These are phyloP conservation scores for Cyathus striatus DNA, from an alignment of 768 basidiomycete species.

Conservation along the genomic window DNA sequence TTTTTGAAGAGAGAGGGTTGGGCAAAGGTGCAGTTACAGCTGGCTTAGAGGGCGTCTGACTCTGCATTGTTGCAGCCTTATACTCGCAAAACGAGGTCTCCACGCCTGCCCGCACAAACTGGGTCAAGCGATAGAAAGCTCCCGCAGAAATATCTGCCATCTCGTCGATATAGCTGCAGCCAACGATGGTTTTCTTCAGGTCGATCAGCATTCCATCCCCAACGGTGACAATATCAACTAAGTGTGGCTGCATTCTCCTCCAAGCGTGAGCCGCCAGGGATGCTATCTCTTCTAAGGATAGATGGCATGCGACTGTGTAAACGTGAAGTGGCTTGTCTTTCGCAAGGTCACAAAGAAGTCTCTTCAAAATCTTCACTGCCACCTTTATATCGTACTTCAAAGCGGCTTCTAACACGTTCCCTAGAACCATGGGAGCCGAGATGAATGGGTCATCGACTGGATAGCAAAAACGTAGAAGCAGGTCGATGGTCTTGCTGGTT, in stretches of 20 bases:
- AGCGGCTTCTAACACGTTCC: not conserved
- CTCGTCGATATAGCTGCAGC: not conserved
- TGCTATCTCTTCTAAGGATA: not conserved
- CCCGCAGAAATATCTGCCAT: not conserved
- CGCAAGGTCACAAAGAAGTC: not conserved
- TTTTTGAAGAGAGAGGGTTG: too few relatives aligned
- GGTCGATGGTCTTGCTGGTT: not conserved
- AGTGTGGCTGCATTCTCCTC: not conserved
- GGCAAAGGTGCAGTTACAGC: too few relatives aligned
- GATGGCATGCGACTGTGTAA: not conserved
- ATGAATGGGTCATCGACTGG: not conserved
- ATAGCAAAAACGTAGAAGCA: not conserved
- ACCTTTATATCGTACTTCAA: not conserved
- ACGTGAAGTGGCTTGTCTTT: not conserved
- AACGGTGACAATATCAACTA: not conserved
- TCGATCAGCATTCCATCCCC: not conserved
- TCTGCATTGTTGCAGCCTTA: too few relatives aligned
- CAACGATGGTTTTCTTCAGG: not conserved
- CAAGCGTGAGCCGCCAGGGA: not conserved
- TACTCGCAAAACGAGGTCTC: too few relatives aligned
- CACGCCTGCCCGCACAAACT: not conserved
- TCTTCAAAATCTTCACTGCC: not conserved
- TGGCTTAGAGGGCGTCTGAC: too few relatives aligned
- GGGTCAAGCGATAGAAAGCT: not conserved
- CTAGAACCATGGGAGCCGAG: not conserved